Base-by-base conservation (phyloP, 2,329 filamentous ascomycete species). In the Huntiella moniliformis region DNA sequence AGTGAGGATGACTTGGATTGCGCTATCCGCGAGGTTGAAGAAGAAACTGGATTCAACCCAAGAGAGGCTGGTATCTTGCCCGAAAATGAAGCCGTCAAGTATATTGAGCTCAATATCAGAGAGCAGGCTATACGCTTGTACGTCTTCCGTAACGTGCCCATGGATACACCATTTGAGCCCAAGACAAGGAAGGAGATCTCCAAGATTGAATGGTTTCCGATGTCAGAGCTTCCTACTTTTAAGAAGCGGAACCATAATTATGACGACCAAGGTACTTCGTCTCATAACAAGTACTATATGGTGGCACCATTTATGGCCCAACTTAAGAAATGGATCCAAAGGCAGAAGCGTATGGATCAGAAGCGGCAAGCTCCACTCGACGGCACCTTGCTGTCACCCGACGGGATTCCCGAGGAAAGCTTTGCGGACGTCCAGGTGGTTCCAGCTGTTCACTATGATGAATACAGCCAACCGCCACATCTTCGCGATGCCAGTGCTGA, bases 111-210 rank as follows among this genome's bases (percentile, higher is more conserved):
- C 49, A 80, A 79, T 11, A 92, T 96, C 76, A 72, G 82, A 54
- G 85, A 94, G 58, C 88, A 96, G 62, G 84, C 95, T 58, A 79
- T 98, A 64, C 75, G 82, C 52, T 71, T 98, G 33, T 98, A 91
- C 58, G 82, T 96, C 42, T 93, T 98, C 58, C 77, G 85, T 45
- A 78, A 86, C 51, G 77, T 98, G 3, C 83, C 86, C 11, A 82
- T 82, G 68, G 79, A 94, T 55, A 88, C 85, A 1, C 61, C 77
- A 50, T 98, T 98, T 57, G 82, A 88, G 60, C 84, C 92, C 3
- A 79, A 79, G 54, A 96, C 91, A 4, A 73, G 92, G 47, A 96
- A 96, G 61, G 92, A 98, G 61, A 98, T 98, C 57, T 93, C 88
- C 62, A 92, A 85, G 62, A 94, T 98, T 50, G 70, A 84, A 58